These are phyloP conservation scores for Arthrobotrys megalospora DNA, from an alignment of 2,329 filamentous ascomycete genomes.

Conservation along the genomic window DNA sequence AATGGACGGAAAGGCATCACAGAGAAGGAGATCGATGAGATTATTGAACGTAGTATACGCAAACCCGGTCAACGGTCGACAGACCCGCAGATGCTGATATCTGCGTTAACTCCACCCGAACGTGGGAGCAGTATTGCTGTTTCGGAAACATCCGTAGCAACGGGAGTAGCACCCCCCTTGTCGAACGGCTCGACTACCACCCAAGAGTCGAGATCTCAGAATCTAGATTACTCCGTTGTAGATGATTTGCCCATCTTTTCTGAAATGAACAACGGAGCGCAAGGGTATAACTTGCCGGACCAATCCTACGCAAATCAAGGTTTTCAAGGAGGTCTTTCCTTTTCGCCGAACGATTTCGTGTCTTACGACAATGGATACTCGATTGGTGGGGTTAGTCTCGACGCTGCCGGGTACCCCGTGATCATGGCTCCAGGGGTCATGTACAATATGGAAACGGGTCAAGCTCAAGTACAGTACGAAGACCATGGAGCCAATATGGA, in stretches of 20 bases:
- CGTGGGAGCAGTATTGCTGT: slow-evolving; percentile 4
- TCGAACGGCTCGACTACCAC: background rate
- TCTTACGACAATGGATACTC: slow-evolving; percentile 55
- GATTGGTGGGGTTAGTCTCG: slow-evolving; percentile 52
- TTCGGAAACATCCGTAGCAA: slow-evolving; percentile 21
- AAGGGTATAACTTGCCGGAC: slow-evolving; percentile 44
- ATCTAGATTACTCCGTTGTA: slow-evolving; percentile 50
- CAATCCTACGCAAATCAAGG: slow-evolving; percentile 55
- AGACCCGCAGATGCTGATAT: slow-evolving; percentile 35
- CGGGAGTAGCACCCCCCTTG: slow-evolving; percentile 13
- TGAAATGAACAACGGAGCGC: slow-evolving; percentile 34
- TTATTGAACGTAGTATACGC: slow-evolving; percentile 55
- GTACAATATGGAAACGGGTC: slow-evolving; percentile 58
- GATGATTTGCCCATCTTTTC: slow-evolving; percentile 58
- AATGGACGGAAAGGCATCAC: slow-evolving; percentile 30
- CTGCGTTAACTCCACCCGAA: slow-evolving; percentile 42
- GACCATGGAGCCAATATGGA: slow-evolving; percentile 52
- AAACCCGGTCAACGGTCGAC: slow-evolving; percentile 33
- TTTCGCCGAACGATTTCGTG: slow-evolving; percentile 45
- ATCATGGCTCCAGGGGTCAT: slow-evolving; percentile 59
- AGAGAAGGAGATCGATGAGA: slow-evolving; percentile 54
- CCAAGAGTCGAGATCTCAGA: slow-evolving; percentile 48
- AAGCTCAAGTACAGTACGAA: slow-evolving; percentile 50
- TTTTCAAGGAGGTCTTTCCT: slow-evolving; percentile 39
- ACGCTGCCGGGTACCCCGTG: slow-evolving; percentile 53